These are phyloP conservation scores for Venturia aucupariae DNA, from an alignment of 2,329 filamentous ascomycete genomes.

Conservation along the genomic window DNA sequence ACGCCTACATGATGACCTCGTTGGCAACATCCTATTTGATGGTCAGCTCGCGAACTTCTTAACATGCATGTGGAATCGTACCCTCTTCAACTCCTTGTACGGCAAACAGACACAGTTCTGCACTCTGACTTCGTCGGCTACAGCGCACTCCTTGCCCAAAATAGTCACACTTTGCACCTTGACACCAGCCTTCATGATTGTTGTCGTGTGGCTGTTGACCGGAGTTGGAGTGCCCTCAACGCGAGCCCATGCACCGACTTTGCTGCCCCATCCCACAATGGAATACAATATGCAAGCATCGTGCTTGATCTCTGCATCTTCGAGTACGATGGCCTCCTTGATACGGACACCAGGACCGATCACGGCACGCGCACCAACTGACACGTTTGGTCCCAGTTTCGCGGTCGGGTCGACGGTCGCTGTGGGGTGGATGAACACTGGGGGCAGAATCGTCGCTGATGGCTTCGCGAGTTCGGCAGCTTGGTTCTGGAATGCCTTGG, in stretches of 20 bases:
- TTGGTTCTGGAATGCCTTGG: constrained; percentile 79
- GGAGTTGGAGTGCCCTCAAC: constrained; percentile 92
- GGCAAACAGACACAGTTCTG: constrained; percentile 98
- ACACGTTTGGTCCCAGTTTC: constrained; percentile 95
- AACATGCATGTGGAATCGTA: constrained; percentile 39
- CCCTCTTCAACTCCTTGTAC: constrained; percentile 95
- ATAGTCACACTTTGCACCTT: constrained; percentile 99
- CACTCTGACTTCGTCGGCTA: constrained; percentile 88
- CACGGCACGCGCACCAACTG: constrained; percentile 78
- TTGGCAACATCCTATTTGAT: constrained; percentile 65
- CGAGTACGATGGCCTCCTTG: constrained; percentile 93
- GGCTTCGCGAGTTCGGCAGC: constrained; percentile 74
- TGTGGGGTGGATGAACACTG: constrained; percentile 90
- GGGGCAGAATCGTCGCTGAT: constrained; percentile 78
- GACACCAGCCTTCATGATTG: constrained; percentile 93
- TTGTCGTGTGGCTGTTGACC: constrained; percentile 79
- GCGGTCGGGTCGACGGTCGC: constrained; percentile 87
- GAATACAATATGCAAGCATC: constrained; percentile 92
- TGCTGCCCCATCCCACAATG: constrained; percentile 95
- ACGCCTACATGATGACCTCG: constrained; percentile 74
- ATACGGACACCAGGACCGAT: constrained; percentile 82
- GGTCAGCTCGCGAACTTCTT: constrained; percentile 5
- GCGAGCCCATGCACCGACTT: constrained; percentile 93
- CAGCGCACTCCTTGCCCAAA: constrained; percentile 87
- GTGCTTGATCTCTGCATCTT: constrained; percentile 92